phyloP scores from a whole-genome alignment of 164 flowering plant genomes.

The Akebia trifoliata region DNA sequence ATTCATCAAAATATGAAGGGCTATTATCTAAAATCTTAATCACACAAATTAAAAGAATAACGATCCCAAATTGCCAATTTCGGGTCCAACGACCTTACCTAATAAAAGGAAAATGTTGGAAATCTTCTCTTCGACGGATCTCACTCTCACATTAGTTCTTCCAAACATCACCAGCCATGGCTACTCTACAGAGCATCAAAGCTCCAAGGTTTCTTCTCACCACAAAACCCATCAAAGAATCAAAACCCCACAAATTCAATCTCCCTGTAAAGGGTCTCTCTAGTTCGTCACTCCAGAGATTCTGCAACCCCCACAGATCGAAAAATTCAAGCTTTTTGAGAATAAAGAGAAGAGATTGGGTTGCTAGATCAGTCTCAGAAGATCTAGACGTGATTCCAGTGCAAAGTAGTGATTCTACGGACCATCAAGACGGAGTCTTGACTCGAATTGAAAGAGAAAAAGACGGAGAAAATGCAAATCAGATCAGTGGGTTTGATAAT shows the following conservation, averaged over 20 bases:
- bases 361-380: conserved; percentile 27
- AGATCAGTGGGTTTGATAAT: conserved; percentile 43
- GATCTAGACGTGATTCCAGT: conserved; percentile 67
- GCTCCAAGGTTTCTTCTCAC: conserved; percentile 32
- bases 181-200: conserved; percentile 35
- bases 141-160: too few relatives aligned
- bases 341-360: conserved; percentile 21
- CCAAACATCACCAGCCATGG: conserved; percentile 29
- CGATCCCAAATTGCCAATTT: too few relatives aligned
- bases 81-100: too few relatives aligned
- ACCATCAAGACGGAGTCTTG: conserved; percentile 51
- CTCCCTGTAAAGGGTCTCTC: conserved; percentile 18
- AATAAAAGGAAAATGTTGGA: too few relatives aligned
- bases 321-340: conserved; percentile 15
- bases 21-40: too few relatives aligned
- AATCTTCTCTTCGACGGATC: too few relatives aligned
- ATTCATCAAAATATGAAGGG: too few relatives aligned
- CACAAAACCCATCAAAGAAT: conserved; percentile 14
- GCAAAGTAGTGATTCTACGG: conserved; percentile 47
- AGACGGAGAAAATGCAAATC: conserved; percentile 23
- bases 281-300: conserved; percentile 11
- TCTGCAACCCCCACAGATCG: conserved; percentile 2
- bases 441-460: conserved; percentile 31
- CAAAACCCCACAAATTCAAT: conserved; percentile 14
- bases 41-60: too few relatives aligned